Evolutionary conservation across 2,329 filamentous ascomycete species (phyloP).

Genomic region (Hirsutella thompsonii): DNA sequence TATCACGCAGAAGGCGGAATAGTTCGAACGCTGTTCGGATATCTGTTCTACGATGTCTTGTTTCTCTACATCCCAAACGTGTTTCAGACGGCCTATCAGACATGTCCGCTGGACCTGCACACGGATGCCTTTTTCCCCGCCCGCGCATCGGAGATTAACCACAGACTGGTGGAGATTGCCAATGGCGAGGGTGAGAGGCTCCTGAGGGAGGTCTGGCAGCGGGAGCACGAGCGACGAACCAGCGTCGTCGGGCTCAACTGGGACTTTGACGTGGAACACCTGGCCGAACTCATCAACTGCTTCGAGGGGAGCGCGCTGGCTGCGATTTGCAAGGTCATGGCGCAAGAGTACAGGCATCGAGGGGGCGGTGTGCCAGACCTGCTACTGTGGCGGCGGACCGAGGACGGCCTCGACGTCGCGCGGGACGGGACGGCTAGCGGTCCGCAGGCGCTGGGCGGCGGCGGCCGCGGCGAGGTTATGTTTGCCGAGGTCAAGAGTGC

Average conservation of each 20-base stretch:
- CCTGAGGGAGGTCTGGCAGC: slow-evolving; percentile 53
- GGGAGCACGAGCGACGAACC: slow-evolving; percentile 57
- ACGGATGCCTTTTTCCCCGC: slow-evolving; percentile 85
- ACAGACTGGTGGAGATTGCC: slow-evolving; percentile 70
- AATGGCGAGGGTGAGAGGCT: slow-evolving; percentile 65
- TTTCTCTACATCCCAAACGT: slow-evolving; percentile 93
- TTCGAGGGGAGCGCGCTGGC: slow-evolving; percentile 73
- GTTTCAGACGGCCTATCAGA: slow-evolving; percentile 92
- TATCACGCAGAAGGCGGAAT: slow-evolving; percentile 91
- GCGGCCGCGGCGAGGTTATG: slow-evolving; percentile 48
- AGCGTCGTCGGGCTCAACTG: slow-evolving; percentile 89
- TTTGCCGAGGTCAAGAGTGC: slow-evolving; percentile 72
- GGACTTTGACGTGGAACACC: slow-evolving; percentile 68
- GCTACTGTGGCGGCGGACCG: slow-evolving; percentile 65
- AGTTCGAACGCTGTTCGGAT: slow-evolving; percentile 78
- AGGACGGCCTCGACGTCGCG: no score
- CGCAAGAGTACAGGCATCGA: slow-evolving; percentile 81
- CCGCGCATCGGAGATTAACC: slow-evolving; percentile 81
- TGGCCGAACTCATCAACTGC: slow-evolving; percentile 65
- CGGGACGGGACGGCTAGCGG: background rate
- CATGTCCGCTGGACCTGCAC: slow-evolving; percentile 81
- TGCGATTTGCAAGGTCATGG: slow-evolving; percentile 82
- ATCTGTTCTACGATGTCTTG: slow-evolving; percentile 85
- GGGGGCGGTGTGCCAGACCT: slow-evolving; percentile 86
- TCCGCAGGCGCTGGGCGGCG: slow-evolving; percentile 9